A percentile compares a stretch with the other conserved stretches of the same genome.
phyloP scores from a whole-genome alignment of 2,329 filamentous ascomycete genomes.

The Penicillium griseofulvum region DNA sequence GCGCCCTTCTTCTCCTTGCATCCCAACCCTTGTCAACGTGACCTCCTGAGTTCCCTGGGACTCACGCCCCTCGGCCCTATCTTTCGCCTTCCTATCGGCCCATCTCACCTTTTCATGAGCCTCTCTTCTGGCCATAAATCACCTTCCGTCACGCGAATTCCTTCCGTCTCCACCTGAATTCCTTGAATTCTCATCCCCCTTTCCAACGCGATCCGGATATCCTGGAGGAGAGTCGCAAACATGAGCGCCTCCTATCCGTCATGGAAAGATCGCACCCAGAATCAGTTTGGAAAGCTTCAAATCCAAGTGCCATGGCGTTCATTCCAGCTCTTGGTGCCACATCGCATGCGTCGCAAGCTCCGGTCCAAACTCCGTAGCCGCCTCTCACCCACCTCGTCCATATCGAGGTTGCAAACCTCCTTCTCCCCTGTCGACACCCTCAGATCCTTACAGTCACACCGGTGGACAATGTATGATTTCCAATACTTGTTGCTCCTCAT shows the following conservation, averaged over 20 bases:
- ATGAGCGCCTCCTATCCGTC: conserved; percentile 41
- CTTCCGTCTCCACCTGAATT: conserved; percentile 21
- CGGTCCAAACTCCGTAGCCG: conserved; percentile 67
- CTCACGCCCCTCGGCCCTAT: conserved; percentile 7
- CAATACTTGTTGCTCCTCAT: conserved; percentile 77
- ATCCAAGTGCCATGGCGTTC: conserved; percentile 50
- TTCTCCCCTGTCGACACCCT: conserved; percentile 78
- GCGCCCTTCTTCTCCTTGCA: conserved; percentile 29
- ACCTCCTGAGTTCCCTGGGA: conserved; percentile 17
- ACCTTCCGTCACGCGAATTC: conserved; percentile 14
- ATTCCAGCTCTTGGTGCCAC: conserved; percentile 55
- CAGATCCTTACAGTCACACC: conserved; percentile 69
- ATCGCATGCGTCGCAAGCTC: conserved; percentile 65
- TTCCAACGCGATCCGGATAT: conserved; percentile 18
- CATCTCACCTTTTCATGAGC: conserved; percentile 7
- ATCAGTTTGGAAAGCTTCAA: conserved; percentile 46
- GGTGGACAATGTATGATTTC: conserved; percentile 78
- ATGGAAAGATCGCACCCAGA: conserved; percentile 48
- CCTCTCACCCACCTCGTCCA: conserved; percentile 66
- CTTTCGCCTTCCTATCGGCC: conserved; percentile 10
- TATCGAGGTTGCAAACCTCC: conserved; percentile 76
- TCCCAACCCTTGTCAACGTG: conserved; percentile 30
- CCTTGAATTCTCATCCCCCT: conserved; percentile 13
- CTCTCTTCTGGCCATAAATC: conserved; percentile 6
- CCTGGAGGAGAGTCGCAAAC: conserved; percentile 24